Evolutionary conservation across 2,329 filamentous ascomycete genomes (phyloP), one percentile per base, ranked within the genome.

Genomic region (Waltergamsia citrina): DNA sequence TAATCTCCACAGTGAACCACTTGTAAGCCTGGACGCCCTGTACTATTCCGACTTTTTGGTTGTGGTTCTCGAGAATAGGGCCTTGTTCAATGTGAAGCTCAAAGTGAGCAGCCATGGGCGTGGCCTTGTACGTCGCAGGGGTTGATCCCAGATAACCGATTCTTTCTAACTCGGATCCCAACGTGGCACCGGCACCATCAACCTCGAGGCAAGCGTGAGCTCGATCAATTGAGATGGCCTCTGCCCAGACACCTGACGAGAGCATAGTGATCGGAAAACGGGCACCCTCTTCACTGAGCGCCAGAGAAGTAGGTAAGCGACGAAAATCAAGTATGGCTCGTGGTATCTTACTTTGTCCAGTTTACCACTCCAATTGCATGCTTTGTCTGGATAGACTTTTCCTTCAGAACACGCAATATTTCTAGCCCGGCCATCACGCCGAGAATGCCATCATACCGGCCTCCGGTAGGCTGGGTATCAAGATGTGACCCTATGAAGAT

Each of bases 51-150:
- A 57, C 47, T 25, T 42, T 48, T 21, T 2, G 39, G 37, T 7
- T 42, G 39, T 36, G 23, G 12, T 39, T 34, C 33, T 88, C 78
- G 1, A 93, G 67, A 22, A 85, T 73, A 0, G 84, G 83, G 0
- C 84, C 84, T 53, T 90, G 85, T 52, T 90, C 85, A 38, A 88
- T 87, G 49, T 92, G 85, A 8, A 92, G 66, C 53, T 90, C 84
- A 47, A 90, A 88, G 53, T 90, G 83, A 2, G 82, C 83, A 1
- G 73, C 78, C 57, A 87, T 74, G 0, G 80, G 79, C n/a, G 44
- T 43, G 3, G 47, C n/a, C 16, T 40, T 29, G 12, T 42, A 41
- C 20, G 38, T 41, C 1, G 38, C 40, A 4, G 38, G 33, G 1
- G 64, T 55, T 0, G 53, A 43, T 15, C 82, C 82, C 0, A 85